These are phyloP conservation scores for Candida vaughaniae DNA, from an alignment of 805 yeast genomes.

Conservation along the genomic window DNA sequence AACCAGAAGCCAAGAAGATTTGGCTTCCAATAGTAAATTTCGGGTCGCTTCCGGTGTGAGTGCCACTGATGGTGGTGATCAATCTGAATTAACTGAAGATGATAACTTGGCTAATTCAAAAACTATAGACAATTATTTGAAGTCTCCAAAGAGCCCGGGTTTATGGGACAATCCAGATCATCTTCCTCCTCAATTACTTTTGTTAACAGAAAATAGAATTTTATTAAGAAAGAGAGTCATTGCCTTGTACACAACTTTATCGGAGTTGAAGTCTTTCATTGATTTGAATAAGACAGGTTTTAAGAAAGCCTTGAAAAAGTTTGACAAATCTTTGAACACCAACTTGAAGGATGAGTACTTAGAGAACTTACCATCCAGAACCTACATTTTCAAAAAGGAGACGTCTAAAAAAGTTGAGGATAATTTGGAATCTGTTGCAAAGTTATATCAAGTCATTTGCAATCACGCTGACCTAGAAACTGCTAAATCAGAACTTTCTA, in stretches of 20 bases:
- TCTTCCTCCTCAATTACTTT: constrained; percentile 32
- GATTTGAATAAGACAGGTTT: constrained; percentile 55
- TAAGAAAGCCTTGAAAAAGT: constrained; percentile 52
- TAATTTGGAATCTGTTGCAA: constrained; percentile 30
- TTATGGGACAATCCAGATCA: constrained; percentile 26
- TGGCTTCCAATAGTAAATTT: background rate
- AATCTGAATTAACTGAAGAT: constrained; percentile 34
- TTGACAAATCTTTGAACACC: constrained; percentile 50
- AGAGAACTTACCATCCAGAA: constrained; percentile 42
- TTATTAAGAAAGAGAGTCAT: constrained; percentile 47
- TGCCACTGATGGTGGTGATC: constrained; percentile 33
- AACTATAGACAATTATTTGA: constrained; percentile 33
- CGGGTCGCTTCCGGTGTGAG: constrained; percentile 3
- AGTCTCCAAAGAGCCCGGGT: constrained; percentile 34
- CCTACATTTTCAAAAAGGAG: constrained; percentile 38
- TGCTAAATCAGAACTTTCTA: constrained; percentile 54
- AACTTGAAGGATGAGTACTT: constrained; percentile 42
- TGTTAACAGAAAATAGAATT: constrained; percentile 50
- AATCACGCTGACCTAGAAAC: constrained; percentile 42
- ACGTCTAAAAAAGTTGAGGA: constrained; percentile 32
- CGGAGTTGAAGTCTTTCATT: constrained; percentile 50
- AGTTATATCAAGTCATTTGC: constrained; percentile 38
- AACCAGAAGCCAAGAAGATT: constrained; percentile 6
- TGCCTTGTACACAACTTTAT: constrained; percentile 42
- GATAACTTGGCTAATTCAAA: constrained; percentile 22